These are phyloP conservation scores for Trichoderma cornu-damae DNA, from an alignment of 2,329 filamentous ascomycete genomes.

Conservation along the genomic window DNA sequence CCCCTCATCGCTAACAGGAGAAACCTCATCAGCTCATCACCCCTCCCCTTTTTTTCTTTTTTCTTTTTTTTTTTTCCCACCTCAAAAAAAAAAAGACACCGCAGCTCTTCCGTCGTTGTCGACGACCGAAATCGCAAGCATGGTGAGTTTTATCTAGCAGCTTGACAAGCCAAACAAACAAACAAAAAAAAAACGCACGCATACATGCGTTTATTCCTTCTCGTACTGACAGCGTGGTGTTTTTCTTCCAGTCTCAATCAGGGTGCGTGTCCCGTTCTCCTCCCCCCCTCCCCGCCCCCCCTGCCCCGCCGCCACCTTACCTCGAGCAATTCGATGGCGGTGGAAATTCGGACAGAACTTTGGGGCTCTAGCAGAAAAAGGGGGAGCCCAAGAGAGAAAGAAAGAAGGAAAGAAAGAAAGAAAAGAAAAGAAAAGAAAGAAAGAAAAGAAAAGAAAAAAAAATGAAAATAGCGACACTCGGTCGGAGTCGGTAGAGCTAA, in stretches of 20 bases:
- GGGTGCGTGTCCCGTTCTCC: conserved; percentile 55
- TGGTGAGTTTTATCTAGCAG: conserved; percentile 33
- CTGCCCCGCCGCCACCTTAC: neutral
- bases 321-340: neutral
- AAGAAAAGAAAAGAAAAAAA: neutral
- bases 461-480: neutral
- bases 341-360: neutral
- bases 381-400: neutral
- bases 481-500: conserved; percentile 2
- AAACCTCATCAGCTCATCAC: conserved; percentile 26
- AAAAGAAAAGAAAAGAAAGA: neutral
- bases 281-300: conserved; percentile 36
- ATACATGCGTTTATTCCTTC: neutral
- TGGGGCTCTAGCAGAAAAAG: neutral
- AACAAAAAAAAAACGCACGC: no score
- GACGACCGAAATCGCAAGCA: conserved; percentile 33
- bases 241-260: conserved; percentile 56
- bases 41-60: conserved; percentile 18
- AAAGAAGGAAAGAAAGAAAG: neutral
- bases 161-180: neutral
- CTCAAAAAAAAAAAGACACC: no score
- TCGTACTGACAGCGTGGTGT: conserved; percentile 4
- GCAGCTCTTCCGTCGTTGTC: neutral
- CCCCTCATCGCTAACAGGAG: conserved; percentile 27
- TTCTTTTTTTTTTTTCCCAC: no score